Evolutionary conservation across 1,284 basidiomycete genomes (phyloP).

Genomic region (Naganishia albida): DNA sequence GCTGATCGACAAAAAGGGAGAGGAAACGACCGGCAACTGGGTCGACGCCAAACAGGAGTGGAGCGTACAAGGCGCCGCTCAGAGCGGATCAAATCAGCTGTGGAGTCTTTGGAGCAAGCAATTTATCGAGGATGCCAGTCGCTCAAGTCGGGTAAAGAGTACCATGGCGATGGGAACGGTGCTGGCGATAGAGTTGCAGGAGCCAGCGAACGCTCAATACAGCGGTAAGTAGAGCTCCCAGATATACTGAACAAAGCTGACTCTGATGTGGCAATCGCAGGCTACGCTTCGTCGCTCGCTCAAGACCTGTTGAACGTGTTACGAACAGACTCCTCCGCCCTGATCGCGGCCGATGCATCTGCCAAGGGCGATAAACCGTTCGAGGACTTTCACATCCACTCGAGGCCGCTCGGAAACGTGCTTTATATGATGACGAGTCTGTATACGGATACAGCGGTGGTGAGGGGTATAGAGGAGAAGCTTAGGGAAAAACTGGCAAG

Average conservation of each 20-base stretch:
- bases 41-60: constrained; percentile 59
- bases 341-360: constrained; percentile 32
- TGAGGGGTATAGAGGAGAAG: constrained; percentile 48
- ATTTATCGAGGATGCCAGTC: constrained; percentile 69
- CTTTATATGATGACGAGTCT: constrained; percentile 94
- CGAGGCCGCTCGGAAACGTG: constrained; percentile 85
- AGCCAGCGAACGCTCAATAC: constrained; percentile 56
- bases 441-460: constrained; percentile 45
- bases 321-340: constrained; percentile 32
- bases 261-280: constrained; percentile 51
- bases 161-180: constrained; percentile 88
- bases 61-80: constrained; percentile 41
- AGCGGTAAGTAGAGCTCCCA: constrained; percentile 26
- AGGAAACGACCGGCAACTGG: constrained; percentile 60
- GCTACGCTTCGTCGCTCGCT: constrained; percentile 76
- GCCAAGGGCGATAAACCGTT: constrained; percentile 31
- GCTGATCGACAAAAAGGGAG: constrained; percentile 61
- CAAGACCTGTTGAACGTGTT: constrained; percentile 60
- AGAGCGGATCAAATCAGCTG: constrained; percentile 45
- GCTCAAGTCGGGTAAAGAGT: constrained; percentile 64
- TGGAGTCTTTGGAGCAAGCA: constrained; percentile 88
- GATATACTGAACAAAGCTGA: not conserved
- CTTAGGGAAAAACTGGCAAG: constrained; percentile 34
- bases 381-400: constrained; percentile 71
- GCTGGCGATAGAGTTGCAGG: constrained; percentile 74